Evolutionary conservation across 164 flowering plant species (phyloP).

Genomic region (Santalum album): DNA sequence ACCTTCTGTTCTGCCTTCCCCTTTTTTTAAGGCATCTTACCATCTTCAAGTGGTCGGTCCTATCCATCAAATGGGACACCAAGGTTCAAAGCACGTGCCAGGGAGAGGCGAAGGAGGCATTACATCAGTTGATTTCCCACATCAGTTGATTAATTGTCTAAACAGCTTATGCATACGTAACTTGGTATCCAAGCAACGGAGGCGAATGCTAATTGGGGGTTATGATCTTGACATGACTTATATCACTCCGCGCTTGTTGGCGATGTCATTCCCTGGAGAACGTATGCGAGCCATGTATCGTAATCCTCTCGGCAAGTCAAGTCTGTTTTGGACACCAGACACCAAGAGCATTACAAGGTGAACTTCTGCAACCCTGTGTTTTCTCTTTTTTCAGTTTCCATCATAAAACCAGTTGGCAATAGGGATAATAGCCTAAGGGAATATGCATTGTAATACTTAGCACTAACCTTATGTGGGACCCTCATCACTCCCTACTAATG

Average conservation of each 20-base stretch:
- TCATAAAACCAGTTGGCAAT: too few species aligned
- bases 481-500: too few species aligned
- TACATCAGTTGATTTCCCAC: constrained; percentile 17
- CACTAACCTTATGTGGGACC: too few species aligned
- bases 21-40: constrained; percentile 13
- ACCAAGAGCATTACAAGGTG: constrained; percentile 61
- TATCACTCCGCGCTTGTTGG: constrained; percentile 58
- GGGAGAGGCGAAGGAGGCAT: constrained; percentile 15
- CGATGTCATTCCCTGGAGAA: constrained; percentile 87
- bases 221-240: constrained; percentile 88
- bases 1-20: too few species aligned
- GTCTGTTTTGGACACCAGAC: constrained; percentile 65
- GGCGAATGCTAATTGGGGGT: constrained; percentile 75
- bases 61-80: constrained; percentile 32
- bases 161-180: constrained; percentile 37
- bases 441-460: too few species aligned
- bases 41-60: constrained; percentile 5
- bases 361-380: too few species aligned
- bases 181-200: constrained; percentile 63
- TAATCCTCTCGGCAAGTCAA: constrained; percentile 86
- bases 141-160: constrained; percentile 31
- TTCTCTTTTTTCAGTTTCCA: too few species aligned
- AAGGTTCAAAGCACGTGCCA: constrained; percentile 26
- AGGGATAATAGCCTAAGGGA: too few species aligned
- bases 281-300: constrained; percentile 73